Evolutionary conservation across 345 rosid genomes (phyloP), one percentile per base, ranked within the genome.

Genomic region (Camelina hispida): DNA sequence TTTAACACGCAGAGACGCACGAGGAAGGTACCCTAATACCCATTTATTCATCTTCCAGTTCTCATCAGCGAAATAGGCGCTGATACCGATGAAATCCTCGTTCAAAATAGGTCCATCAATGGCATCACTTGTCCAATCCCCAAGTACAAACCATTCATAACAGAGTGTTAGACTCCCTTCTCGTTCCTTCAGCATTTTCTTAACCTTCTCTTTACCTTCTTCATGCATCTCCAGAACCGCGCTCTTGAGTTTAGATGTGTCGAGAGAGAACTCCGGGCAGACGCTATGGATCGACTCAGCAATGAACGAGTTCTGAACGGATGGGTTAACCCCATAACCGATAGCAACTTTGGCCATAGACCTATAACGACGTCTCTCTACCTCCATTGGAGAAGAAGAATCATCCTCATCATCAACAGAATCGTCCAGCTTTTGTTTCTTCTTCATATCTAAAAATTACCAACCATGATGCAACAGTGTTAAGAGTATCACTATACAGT

Each of bases 51-150:
- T 22, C 20, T 65, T 73, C 77, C 72, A 74, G 61, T 48, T 66
- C 35, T 74, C 78, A 52, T 74, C 78, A 9, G 66, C 22, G 57
- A 74, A 66, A 66, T 74, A 67, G 48, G 78, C 72, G 6, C 72
- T 13, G 4, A 74, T 5, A 37, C 52, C 48, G 18, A 40, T 22
- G 15, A 66, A 74, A 66, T 57, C 66, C 13, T 74, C 72, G 18
- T 66, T 66, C 30, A 57, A 13, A 32, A 57, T 5, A 13, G 72
- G 72, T 13, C 52, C 72, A 47, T 25, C 13, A 1, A 16, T 5
- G 65, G 55, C 1, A 0, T 9, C 51, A 16, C n/a, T 46, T 8
- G 65, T 8, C n/a, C 10, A 65, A 4, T 3, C 2, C 4, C 42
- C n/a, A 17, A 74, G 78, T n/a, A 66, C 11, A 18, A 66, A 0